These are phyloP conservation scores for Colletotrichum karsti DNA, from an alignment of 2,329 filamentous ascomycete species.

Conservation along the genomic window DNA sequence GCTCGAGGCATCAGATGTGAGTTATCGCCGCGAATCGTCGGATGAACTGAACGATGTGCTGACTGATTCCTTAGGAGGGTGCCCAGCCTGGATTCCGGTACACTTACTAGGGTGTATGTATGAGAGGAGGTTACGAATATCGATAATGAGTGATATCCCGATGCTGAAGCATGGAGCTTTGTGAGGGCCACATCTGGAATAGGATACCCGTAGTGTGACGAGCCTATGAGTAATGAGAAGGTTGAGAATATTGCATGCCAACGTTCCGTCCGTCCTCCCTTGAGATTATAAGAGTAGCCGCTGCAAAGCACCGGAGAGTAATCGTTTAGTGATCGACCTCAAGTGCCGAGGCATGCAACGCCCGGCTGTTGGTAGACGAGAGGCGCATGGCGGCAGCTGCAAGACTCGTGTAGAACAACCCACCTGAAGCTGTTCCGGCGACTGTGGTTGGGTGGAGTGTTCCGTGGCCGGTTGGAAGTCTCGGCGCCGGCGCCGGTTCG, in stretches of 20 bases:
- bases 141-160: not conserved
- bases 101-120: slow-evolving; percentile 36
- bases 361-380: slow-evolving; percentile 1
- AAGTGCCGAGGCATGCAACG: slow-evolving; percentile 12
- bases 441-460: slow-evolving; percentile 9
- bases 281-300: not conserved
- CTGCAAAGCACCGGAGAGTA: not conserved
- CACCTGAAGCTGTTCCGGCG: not conserved
- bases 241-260: not conserved
- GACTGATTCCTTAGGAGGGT: slow-evolving; percentile 26
- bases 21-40: slow-evolving; percentile 32
- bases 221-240: slow-evolving; percentile 3
- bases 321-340: not conserved
- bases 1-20: slow-evolving; percentile 59
- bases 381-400: slow-evolving; percentile 6
- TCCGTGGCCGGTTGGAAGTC: not conserved
- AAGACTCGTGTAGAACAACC: slow-evolving; percentile 3
- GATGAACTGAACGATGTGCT: not conserved
- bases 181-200: not conserved
- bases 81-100: slow-evolving; percentile 41
- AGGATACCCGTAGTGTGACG: not conserved
- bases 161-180: not conserved
- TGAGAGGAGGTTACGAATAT: not conserved
- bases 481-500: not conserved
- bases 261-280: not conserved